These are phyloP conservation scores for Amanita muscaria DNA, from an alignment of 768 basidiomycete species.

Conservation along the genomic window DNA sequence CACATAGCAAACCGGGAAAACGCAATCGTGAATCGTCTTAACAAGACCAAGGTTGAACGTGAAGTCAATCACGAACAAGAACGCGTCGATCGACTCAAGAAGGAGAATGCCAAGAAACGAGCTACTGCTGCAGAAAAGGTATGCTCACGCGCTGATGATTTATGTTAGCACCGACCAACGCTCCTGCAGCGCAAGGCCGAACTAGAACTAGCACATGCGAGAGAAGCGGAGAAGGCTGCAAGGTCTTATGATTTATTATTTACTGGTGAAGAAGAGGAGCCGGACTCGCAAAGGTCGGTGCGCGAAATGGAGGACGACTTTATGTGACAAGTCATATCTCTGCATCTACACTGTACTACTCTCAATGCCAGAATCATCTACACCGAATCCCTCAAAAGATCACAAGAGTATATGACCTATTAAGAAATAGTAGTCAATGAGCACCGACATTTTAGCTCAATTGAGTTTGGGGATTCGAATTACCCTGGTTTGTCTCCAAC, in stretches of 20 bases:
- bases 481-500: no score
- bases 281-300: constrained; percentile 45
- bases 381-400: no score
- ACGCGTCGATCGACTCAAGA: constrained; percentile 69
- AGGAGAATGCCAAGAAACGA: constrained; percentile 57
- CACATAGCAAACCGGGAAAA: constrained; percentile 80
- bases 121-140: constrained; percentile 64
- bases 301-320: constrained; percentile 83
- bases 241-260: constrained; percentile 82
- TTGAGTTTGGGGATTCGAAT: no score
- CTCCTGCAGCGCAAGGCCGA: constrained; percentile 66
- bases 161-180: neutral
- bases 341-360: neutral
- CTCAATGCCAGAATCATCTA: no score
- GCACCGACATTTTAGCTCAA: no score
- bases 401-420: no score
- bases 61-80: constrained; percentile 91
- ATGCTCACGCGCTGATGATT: neutral
- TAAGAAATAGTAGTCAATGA: no score
- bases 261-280: constrained; percentile 52
- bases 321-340: constrained; percentile 42
- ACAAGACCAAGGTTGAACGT: constrained; percentile 84
- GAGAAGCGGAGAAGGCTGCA: constrained; percentile 83
- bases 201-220: constrained; percentile 55
- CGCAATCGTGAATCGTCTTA: constrained; percentile 81